These are phyloP conservation scores for Hymenoscyphus repandus DNA, from an alignment of 2,329 filamentous ascomycete species.

Conservation along the genomic window DNA sequence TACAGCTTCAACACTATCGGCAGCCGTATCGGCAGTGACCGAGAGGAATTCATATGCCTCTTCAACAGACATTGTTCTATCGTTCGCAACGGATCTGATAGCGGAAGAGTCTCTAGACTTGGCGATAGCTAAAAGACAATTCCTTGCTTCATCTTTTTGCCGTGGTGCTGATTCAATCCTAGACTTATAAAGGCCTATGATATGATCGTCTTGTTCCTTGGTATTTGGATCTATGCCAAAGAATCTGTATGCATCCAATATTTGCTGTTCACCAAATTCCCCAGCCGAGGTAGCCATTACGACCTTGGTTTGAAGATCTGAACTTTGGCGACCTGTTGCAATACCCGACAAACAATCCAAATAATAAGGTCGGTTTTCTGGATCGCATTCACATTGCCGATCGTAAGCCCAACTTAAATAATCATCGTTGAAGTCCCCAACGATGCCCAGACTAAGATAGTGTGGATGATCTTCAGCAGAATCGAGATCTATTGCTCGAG, in stretches of 20 bases:
- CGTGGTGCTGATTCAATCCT: conserved; percentile 49
- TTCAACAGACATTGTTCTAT: conserved; percentile 51
- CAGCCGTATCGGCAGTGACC: conserved; percentile 29
- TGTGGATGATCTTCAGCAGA: conserved; percentile 35
- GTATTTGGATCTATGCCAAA: conserved; percentile 48
- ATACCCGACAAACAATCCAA: conserved; percentile 61
- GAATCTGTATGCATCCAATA: conserved; percentile 52
- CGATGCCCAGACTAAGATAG: conserved; percentile 58
- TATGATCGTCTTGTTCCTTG: conserved; percentile 48
- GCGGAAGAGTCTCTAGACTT: conserved; percentile 49
- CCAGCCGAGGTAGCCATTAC: conserved; percentile 53
- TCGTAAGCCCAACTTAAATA: conserved; percentile 59
- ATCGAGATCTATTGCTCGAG: conserved; percentile 30
- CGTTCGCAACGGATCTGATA: conserved; percentile 53
- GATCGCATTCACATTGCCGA: conserved; percentile 52
- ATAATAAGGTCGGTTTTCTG: conserved; percentile 51
- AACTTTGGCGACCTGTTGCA: conserved; percentile 43
- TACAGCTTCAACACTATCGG: conserved; percentile 30
- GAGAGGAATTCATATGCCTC: conserved; percentile 60
- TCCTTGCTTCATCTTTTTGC: conserved; percentile 50
- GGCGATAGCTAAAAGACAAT: conserved; percentile 55
- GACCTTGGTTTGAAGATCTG: conserved; percentile 52
- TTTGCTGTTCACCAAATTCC: conserved; percentile 49
- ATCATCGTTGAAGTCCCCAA: conserved; percentile 56
- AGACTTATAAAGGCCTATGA: conserved; percentile 57